These are phyloP conservation scores for Gastrolobium bilobum DNA, from an alignment of 306 rosid genomes.

Conservation along the genomic window DNA sequence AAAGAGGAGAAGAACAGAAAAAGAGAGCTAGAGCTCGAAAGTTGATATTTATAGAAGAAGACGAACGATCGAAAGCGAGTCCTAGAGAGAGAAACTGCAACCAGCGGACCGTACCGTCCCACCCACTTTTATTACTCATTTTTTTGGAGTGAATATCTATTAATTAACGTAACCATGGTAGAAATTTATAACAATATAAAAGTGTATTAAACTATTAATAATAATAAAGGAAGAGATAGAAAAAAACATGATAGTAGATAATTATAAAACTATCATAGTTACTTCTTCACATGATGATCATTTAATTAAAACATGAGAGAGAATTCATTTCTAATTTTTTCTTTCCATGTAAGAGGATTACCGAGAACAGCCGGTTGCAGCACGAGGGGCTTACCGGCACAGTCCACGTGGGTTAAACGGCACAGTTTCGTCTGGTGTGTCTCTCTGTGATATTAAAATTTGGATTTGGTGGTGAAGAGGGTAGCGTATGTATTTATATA, in stretches of 20 bases:
- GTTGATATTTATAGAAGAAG: conserved; percentile 63
- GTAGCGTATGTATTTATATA: conserved; percentile 45
- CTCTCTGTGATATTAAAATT: background rate
- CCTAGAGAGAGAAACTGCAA: conserved; percentile 15
- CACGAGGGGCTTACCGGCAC: conserved; percentile 17
- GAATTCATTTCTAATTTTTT: too few species aligned
- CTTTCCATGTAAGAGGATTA: conserved; percentile 27
- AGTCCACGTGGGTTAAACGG: conserved; percentile 52
- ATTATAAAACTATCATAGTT: too few species aligned
- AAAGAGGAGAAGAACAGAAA: conserved; percentile 46
- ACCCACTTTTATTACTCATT: background rate
- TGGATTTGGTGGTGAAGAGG: background rate
- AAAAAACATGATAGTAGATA: too few species aligned
- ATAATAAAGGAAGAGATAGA: too few species aligned
- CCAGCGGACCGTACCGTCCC: conserved; percentile 47
- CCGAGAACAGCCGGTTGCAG: conserved; percentile 58
- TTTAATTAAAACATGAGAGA: too few species aligned
- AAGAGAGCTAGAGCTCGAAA: rapidly evolving
- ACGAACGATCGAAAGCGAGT: conserved; percentile 5
- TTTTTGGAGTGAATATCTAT: too few species aligned
- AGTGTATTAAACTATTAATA: too few species aligned
- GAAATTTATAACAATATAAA: too few species aligned
- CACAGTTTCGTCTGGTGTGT: conserved; percentile 16
- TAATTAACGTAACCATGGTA: too few species aligned
- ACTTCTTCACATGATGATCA: too few species aligned